A percentile compares a stretch with the other conserved stretches of the same genome.
Evolutionary conservation across 495 filamentous ascomycete genomes (phyloP).

Genomic region (Aspergillus funiculosus): DNA sequence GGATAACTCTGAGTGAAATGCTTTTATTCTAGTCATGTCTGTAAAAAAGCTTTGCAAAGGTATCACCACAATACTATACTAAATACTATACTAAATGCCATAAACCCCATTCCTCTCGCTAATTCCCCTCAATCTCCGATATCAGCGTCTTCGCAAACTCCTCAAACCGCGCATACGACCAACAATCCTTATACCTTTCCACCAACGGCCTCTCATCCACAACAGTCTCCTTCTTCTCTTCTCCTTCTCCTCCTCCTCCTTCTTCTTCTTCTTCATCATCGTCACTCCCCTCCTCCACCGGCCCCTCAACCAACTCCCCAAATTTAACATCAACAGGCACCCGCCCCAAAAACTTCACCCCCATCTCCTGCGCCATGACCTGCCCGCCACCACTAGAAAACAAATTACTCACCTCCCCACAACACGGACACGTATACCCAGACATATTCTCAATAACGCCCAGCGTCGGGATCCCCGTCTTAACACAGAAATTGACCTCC

Average conservation of each 20-base stretch:
- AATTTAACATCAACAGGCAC: conserved; percentile 83
- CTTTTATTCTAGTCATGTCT: background rate
- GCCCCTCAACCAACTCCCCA: conserved; percentile 61
- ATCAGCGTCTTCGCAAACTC: conserved; percentile 56
- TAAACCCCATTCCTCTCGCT: background rate
- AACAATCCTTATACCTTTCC: conserved; percentile 73
- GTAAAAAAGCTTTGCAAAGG: too few relatives aligned
- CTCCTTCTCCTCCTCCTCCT: conserved; percentile 36
- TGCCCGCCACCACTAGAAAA: conserved; percentile 86
- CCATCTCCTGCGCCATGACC: conserved; percentile 83
- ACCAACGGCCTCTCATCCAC: conserved; percentile 57
- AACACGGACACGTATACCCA: conserved; percentile 92
- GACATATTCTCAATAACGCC: conserved; percentile 98
- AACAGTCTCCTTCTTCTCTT: conserved; percentile 33
- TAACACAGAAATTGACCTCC: conserved; percentile 91
- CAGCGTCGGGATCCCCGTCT: conserved; percentile 73
- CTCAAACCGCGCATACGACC: conserved; percentile 66
- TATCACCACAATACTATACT: conserved; percentile 1
- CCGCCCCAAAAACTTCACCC: conserved; percentile 74
- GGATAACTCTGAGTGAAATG: background rate
- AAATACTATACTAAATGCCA: conserved; percentile 2
- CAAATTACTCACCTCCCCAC: conserved; percentile 86
- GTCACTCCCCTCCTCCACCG: conserved; percentile 35
- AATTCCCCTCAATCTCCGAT: conserved; percentile 32
- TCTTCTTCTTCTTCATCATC: conserved; percentile 34